Base-by-base conservation (phyloP, 148 eudicot genomes). In the Spergularia marina region DNA sequence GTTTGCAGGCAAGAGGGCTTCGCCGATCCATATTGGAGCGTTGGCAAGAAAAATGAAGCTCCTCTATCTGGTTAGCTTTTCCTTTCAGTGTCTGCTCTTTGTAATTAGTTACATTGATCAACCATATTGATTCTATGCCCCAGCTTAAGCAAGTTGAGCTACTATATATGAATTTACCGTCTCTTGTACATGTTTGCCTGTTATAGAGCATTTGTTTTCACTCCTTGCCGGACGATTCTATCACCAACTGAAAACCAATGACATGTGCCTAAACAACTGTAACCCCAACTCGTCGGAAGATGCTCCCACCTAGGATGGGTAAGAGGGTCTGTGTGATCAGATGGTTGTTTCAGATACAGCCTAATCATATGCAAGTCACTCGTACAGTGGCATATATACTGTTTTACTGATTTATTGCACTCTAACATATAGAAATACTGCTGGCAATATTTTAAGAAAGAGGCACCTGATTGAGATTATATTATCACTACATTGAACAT, bases 1-100 rank as follows among this genome's bases (percentile, higher is more conserved):
- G 51, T 44, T 30, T 82, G 84, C 92, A 91, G 96, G 94, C 98
- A 93, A 76, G 87, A 93, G 80, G 84, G 89, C 76, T 93, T 91
- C 76, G 96, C 93, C 89, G 89, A 41, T 85, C 91, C 18, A 81
- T 93, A 77, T 73, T 91, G 78, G 84, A 81, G 10, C 85, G 91
- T 11, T 82, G 82, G 80, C 88, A 85, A 75, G 88, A 91, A 70
- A 83, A 83, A 73, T 88, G 75, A 76, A 68, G 36, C 54, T 52
- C 39, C 36, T 10, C 21, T 23, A 23, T 72, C 63, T 2, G 79
- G 76, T 75, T 58, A 80, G 83, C 68, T 34, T 49, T 57, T 58
- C 53, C 56, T 23, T 76, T 49, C 60, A 68, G 49, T 25, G 12
- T 23, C 73, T 47, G 5, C 17, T 66, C 12, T 44, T 70, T 41